These are phyloP conservation scores for Rosa rugosa DNA, from an alignment of 306 rosid genomes.

Conservation along the genomic window DNA sequence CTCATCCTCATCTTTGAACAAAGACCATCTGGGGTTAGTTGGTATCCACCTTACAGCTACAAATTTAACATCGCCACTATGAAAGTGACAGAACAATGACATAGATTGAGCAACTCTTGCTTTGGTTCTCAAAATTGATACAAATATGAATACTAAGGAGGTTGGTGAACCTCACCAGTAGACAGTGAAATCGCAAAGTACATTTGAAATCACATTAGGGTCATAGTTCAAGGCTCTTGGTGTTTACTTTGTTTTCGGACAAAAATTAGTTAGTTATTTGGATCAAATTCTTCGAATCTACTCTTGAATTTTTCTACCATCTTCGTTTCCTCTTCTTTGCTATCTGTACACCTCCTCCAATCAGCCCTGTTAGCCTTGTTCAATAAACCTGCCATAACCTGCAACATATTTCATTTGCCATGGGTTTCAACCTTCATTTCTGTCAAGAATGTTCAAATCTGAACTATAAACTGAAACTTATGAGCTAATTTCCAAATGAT, in stretches of 20 bases:
- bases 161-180: neutral
- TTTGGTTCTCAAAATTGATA: slow-evolving; percentile 16
- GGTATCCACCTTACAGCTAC: neutral
- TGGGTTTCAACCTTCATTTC: slow-evolving; percentile 9
- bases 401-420: slow-evolving; percentile 29
- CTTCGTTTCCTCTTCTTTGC: slow-evolving; percentile 78
- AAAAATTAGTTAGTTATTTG: slow-evolving; percentile 44
- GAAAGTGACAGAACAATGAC: neutral
- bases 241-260: neutral
- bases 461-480: neutral
- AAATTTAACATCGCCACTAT: neutral
- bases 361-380: slow-evolving; percentile 86
- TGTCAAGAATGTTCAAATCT: neutral
- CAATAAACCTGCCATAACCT: slow-evolving; percentile 93
- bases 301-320: slow-evolving; percentile 66
- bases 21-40: slow-evolving; percentile 10
- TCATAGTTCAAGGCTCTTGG: neutral
- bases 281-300: slow-evolving; percentile 77
- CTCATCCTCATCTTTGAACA: neutral
- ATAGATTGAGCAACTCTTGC: neutral
- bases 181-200: neutral
- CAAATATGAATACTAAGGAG: neutral
- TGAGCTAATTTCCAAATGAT: neutral
- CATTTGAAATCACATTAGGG: neutral
- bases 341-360: slow-evolving; percentile 75